Base-by-base conservation (phyloP, 768 basidiomycete genomes). In the Tylopilus intermedius region DNA sequence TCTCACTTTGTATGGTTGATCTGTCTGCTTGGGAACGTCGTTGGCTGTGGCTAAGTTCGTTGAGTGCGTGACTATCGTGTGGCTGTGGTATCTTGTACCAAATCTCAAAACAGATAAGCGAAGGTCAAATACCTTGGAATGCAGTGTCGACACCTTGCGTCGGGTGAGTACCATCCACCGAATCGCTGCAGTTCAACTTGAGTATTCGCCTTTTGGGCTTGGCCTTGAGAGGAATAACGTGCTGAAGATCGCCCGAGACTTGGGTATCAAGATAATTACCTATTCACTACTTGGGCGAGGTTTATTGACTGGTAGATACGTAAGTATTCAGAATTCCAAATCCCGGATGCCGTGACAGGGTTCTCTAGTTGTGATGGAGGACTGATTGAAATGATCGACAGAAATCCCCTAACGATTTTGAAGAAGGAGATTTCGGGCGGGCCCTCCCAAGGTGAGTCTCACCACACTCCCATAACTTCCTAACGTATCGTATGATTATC, bases 281-380 rank as follows among this genome's bases (percentile, higher is more conserved):
- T 82, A 80, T 51, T 73, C 75, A 2, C 81, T 80, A 2, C 69
- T 82, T 26, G 79, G 79, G n/a, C 67, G 78, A 32, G 79, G 79
- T 2, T 51, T 81, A 15, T 58, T 80, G 47, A 80, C 76, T 1
- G 79, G 80, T 2, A 62, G 66, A 51, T 73, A 70, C 49, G 75
- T 76, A 49, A 55, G 71, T 55, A 37, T 21, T 18, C 18, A 18
- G 18, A 18, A 29, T 44, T 9, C 14, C 9, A 10, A 14, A 37
- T 15, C 14, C 13, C 3, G n/a, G 38, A 8, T 39, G 38, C 18
- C 38, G 7, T 8, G 15, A 37, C 3, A n/a, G 5, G 5, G 14
- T 14, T 37, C 37, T 4, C 38, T 9, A 14, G 15, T 18, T 18
- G n/a, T 18, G 29, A 14, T 11, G 18, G 18, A 21, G 8, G 24